Percentiles rank a stretch among this genome's conserved stretches.
Evolutionary conservation across 495 filamentous ascomycete species (phyloP).

Genomic region (Hyphodiscus hymeniophilus): DNA sequence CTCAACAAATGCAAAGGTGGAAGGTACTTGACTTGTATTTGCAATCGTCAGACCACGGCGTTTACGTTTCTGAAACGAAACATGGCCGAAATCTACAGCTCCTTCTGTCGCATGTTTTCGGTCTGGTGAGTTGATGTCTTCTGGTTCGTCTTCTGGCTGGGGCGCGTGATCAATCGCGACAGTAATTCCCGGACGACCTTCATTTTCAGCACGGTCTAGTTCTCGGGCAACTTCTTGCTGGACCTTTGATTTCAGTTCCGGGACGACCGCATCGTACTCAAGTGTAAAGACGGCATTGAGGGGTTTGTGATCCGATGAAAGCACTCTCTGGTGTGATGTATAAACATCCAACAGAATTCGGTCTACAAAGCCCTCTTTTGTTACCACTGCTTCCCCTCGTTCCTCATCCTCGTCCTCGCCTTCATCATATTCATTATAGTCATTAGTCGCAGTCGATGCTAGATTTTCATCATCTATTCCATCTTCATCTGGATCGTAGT

Average conservation of each 20-base stretch:
- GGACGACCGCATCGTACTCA: conserved; percentile 74
- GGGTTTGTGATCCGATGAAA: conserved; percentile 95
- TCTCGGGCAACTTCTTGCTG: conserved; percentile 83
- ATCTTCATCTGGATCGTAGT: conserved; percentile 81
- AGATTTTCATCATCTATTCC: conserved; percentile 27
- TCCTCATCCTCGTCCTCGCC: conserved; percentile 42
- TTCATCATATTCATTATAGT: conserved; percentile 46
- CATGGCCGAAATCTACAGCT: conserved; percentile 63
- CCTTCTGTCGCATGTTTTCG: conserved; percentile 13
- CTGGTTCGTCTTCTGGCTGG: conserved; percentile 18
- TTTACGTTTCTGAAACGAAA: conserved; percentile 58
- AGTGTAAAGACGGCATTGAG: conserved; percentile 71
- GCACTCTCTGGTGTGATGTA: conserved; percentile 75
- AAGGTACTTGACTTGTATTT: conserved; percentile 76
- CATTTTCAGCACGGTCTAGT: conserved; percentile 88
- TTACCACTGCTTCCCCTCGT: conserved; percentile 33
- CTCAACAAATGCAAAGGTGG: conserved; percentile 67
- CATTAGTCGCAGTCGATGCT: conserved; percentile 17
- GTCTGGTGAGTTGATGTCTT: conserved; percentile 17
- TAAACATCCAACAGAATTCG: conserved; percentile 64
- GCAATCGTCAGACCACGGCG: conserved; percentile 69
- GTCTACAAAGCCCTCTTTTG: conserved; percentile 51
- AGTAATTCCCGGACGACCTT: conserved; percentile 75
- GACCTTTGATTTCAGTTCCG: conserved; percentile 71
- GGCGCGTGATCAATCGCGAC: conserved; percentile 63